Evolutionary conservation across 805 yeast species (phyloP), one percentile per base, ranked within the genome.

Genomic region (Diddensiella santjacobensis): DNA sequence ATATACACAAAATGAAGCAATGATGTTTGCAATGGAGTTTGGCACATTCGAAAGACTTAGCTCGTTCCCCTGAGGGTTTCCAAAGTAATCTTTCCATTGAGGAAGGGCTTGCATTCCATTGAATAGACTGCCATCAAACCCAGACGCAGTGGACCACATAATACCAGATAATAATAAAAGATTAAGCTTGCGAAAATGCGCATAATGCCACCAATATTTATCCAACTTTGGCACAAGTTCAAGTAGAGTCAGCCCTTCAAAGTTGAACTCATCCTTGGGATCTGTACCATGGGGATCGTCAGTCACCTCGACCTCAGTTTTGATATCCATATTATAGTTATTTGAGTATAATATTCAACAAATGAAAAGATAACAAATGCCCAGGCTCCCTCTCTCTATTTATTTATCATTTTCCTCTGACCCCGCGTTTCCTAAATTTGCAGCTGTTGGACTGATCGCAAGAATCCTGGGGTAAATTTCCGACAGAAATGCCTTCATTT

Each of bases 1-100:
- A 64, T 82, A 72, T n/a, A 79, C 81, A 19, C 39, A 38, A 20
- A 15, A 15, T 4, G 51, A 51, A 13, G 33, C 22, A 29, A 38
- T 38, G 19, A 38, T 38, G 19, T 38, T 38, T n/a, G 41, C 41
- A 19, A 38, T 20, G 19, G 41, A 15, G 41, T 38, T 38, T 13
- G 41, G 41, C 22, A 38, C 41, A 19, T 20, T 38, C 22, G 41
- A 38, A 20, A 38, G 24, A 20, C 41, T 38, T 15, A 45, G 40
- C 17, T 26, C 24, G 18, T 10, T 20, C 5, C 49, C 49, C 4
- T 33, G 11, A 22, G 35, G 53, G 40, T 40, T 11, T 19, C 42
- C 39, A 40, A 51, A 48, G 36, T 45, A 51, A 10, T 40, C 47
- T 19, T 42, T 38, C 53, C 53, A 53, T 23, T 45, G 45, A 22